These are phyloP conservation scores for Poronia punctata DNA, from an alignment of 495 filamentous ascomycete genomes.

Conservation along the genomic window DNA sequence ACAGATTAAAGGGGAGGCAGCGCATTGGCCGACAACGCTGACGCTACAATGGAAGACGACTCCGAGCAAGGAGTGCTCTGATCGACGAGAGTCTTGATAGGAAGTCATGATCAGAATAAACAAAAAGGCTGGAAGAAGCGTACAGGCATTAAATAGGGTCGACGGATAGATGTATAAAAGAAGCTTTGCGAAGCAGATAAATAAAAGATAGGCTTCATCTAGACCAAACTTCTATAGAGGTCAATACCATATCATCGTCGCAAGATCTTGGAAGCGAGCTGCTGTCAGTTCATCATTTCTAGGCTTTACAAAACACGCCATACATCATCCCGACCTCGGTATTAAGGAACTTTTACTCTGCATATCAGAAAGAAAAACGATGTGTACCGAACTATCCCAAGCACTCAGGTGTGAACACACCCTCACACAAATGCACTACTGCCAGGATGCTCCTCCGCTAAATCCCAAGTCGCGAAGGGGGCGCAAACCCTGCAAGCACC, in stretches of 20 bases:
- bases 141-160: no score
- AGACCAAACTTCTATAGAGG: no score
- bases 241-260: no score
- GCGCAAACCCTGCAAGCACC: conserved; percentile 26
- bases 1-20: no score
- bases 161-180: no score
- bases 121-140: no score
- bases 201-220: no score
- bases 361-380: conserved; percentile 4
- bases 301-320: background rate
- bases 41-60: background rate
- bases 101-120: no score
- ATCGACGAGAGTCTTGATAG: no score
- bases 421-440: conserved; percentile 28
- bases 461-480: conserved; percentile 13
- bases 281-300: no score
- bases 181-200: background rate
- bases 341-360: background rate
- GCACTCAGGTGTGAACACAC: conserved; percentile 33
- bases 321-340: background rate
- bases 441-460: conserved; percentile 23
- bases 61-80: no score
- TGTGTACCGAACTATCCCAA: conserved; percentile 32
- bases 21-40: background rate
- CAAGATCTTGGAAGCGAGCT: no score